Evolutionary conservation across 176 grass and related monocot species (phyloP), one percentile per base, ranked within the genome.

Genomic region (Carex parvula): DNA sequence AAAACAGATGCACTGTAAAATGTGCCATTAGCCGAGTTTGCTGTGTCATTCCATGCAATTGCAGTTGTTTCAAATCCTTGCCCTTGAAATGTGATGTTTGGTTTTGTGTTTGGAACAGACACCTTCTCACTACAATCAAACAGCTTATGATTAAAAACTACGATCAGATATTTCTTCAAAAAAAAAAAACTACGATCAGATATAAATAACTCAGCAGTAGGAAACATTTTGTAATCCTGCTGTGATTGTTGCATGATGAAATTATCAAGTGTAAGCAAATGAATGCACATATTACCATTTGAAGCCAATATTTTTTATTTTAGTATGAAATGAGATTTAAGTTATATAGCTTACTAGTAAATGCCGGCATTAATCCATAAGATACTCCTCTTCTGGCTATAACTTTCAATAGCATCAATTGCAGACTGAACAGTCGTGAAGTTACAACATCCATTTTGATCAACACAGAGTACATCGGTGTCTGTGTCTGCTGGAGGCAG

Each of bases 71-170:
- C 84, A 0, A 94, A 88, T 37, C 94, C 94, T 83, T 97, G 92
- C 2, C 92, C 94, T 88, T 97, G 94, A 68, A 97, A 94, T 78
- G 94, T 94, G 79, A 97, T 91, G 81, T 94, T 97, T 65, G 90
- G 83, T 83, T 94, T 97, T 16, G 87, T 87, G 16, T 15, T 81
- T 17, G 90, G 92, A 79, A 97, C 46, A 3, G 30, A 94, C 57
- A 97, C 90, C 85, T 97, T 94, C 90, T 97, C 94, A 54, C 90
- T 97, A 77, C 53, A 86, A 50, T 60, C 85, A 79, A 18, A 79
- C 61, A 66, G 11, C 46, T 86, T 80, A 64, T 86, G 70, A 56
- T 77, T 55, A 76, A 0, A 0, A 30, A 76, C 5, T 32, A 46
- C 3, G 72, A 32, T 76, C 48, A 76, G 17, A 54, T 13, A 22